Conservation (phyloP, 345 rosid genomes). For the Garcia nutans region DNA sequence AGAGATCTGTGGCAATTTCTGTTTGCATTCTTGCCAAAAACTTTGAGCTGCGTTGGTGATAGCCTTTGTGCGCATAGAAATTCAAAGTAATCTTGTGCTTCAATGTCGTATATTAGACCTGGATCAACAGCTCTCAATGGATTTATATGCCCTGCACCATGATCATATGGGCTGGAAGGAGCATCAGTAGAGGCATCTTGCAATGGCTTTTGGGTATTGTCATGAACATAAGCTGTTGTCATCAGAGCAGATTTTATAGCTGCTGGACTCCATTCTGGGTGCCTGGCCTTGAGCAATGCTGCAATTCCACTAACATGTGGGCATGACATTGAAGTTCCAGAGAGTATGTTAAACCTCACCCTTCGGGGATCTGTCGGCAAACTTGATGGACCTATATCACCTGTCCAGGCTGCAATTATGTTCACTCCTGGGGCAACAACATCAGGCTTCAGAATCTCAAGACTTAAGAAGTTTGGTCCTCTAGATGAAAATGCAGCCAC, state of each 20-base stretch:
- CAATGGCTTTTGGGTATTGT: slow-evolving; percentile 56
- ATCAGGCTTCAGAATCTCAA: slow-evolving; percentile 57
- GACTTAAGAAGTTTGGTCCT: slow-evolving; percentile 71
- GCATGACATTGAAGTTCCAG: slow-evolving; percentile 96
- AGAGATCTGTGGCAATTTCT: slow-evolving; percentile 57
- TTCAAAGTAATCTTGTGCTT: slow-evolving; percentile 72
- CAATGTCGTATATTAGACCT: slow-evolving; percentile 78
- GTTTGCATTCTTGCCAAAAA: slow-evolving; percentile 64
- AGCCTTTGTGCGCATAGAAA: slow-evolving; percentile 80
- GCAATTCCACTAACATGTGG: slow-evolving; percentile 96
- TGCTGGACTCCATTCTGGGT: slow-evolving; percentile 93
- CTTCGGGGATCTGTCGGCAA: slow-evolving; percentile 64
- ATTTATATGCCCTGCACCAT: slow-evolving; percentile 87
- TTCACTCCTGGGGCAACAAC: slow-evolving; percentile 44
- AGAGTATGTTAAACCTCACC: slow-evolving; percentile 73
- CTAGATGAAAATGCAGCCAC: slow-evolving; percentile 93
- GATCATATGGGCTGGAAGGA: slow-evolving; percentile 66
- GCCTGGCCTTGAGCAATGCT: slow-evolving; percentile 79
- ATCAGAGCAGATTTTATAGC: slow-evolving; percentile 88
- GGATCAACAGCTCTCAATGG: slow-evolving; percentile 79
- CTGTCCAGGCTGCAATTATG: slow-evolving; percentile 49
- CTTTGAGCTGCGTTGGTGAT: slow-evolving; percentile 54
- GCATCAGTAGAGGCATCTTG: slow-evolving; percentile 52
- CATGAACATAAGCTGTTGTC: slow-evolving; percentile 95
- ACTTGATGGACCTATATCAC: slow-evolving; percentile 70